Base-by-base conservation (phyloP, 1,139 yeast species). In the Candida frijolesensis region DNA sequence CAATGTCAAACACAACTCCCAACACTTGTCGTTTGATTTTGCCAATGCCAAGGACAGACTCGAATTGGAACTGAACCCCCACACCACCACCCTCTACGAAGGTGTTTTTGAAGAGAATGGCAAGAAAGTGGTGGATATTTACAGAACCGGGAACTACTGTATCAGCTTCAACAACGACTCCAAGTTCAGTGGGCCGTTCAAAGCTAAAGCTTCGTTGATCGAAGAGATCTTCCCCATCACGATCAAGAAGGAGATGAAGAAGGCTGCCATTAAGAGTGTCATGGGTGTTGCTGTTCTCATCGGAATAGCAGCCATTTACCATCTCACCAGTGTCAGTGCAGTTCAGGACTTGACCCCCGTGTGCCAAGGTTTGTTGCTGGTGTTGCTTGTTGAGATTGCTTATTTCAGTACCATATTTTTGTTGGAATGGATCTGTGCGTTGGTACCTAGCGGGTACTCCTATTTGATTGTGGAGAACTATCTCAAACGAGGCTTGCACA, bases 171-270 rank as follows among this genome's bases (percentile, higher is more conserved):
- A 42, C 16, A 18, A 30, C 9, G 44, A 42, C 32, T 15, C 35
- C 32, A 30, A 42, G 32, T 42, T 42, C 14, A 42, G 16, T 32
- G 44, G 44, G 4, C 33, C 35, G 5, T 42, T 42, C 33, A 29
- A 42, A 11, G 44, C 44, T 10, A 29, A 30, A 15, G 44, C 22
- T 11, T 16, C 25, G 5, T 30, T 42, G 32, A 16, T 42, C 30
- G 44, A 42, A 42, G 44, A 42, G 27, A 42, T 42, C 18, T 42
- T 30, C 27, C 44, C 44, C 7, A 42, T 42, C 18, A 30, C 25
- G 2, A 42, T 42, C 9, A 29, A 16, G 29, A 30, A 42, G 8
- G 44, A 42, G 32, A 42, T 42, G 5, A 42, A 11, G 32, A 42
- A 42, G 12, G 15, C 33, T 10, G 44, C 37, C 2, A 42, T 30